phyloP scores from a whole-genome alignment of 495 filamentous ascomycete genomes.

The Tuber indicum region DNA sequence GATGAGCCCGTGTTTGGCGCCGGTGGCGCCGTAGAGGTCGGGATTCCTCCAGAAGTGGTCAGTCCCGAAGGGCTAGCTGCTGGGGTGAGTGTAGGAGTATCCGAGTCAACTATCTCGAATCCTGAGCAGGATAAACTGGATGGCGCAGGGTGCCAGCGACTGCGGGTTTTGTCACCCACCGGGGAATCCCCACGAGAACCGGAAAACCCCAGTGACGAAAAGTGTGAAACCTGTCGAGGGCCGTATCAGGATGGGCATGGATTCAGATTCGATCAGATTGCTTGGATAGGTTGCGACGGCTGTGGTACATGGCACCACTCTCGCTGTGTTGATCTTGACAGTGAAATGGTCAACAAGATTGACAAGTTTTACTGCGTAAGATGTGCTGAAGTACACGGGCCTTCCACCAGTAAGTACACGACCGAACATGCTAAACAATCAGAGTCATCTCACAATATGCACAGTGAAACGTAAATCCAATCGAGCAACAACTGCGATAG shows the following conservation, averaged over 20 bases:
- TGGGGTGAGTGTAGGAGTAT: neutral
- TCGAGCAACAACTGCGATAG: conserved; percentile 62
- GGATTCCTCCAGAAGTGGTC: conserved; percentile 25
- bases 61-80: conserved; percentile 9
- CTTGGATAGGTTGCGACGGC: conserved; percentile 70
- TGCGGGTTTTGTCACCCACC: conserved; percentile 27
- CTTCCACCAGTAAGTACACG: conserved; percentile 58
- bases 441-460: conserved; percentile 2
- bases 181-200: conserved; percentile 32
- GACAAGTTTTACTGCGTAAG: conserved; percentile 64
- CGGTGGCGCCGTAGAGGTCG: conserved; percentile 12
- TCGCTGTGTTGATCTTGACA: conserved; percentile 65
- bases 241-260: conserved; percentile 35
- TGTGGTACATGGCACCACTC: conserved; percentile 72
- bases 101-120: neutral
- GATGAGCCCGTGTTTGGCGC: conserved; percentile 29
- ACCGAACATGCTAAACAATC: neutral
- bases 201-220: conserved; percentile 30
- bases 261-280: conserved; percentile 44
- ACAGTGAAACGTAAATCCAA: conserved; percentile 39
- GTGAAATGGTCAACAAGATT: conserved; percentile 60
- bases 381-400: conserved; percentile 57
- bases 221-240: conserved; percentile 34
- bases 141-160: conserved; percentile 18
- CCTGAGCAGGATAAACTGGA: neutral